Percentiles rank a stretch among this genome's conserved stretches.
These are phyloP conservation scores for Spathaspora hagerdaliae DNA, from an alignment of 805 yeast genomes.

Conservation along the genomic window DNA sequence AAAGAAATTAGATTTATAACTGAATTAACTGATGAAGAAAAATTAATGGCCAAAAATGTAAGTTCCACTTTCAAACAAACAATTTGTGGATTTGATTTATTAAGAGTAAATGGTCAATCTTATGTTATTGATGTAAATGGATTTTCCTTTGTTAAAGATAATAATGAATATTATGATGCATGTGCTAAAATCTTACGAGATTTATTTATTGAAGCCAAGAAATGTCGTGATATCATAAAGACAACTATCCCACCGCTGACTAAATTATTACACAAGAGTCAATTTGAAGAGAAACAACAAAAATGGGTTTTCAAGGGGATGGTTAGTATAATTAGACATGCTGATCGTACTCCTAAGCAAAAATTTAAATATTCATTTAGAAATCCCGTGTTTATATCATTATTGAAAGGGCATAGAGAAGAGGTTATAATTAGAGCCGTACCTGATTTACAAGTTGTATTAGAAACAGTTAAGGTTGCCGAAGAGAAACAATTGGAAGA, in stretches of 20 bases:
- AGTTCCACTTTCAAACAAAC: slow-evolving; percentile 80
- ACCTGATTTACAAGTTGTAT: slow-evolving; percentile 77
- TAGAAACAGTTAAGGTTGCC: slow-evolving; percentile 81
- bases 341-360: slow-evolving; percentile 98
- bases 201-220: slow-evolving; percentile 57
- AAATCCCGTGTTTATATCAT: slow-evolving; percentile 77
- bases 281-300: slow-evolving; percentile 62
- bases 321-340: slow-evolving; percentile 91
- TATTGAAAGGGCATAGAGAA: slow-evolving; percentile 90
- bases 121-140: slow-evolving; percentile 98
- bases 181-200: slow-evolving; percentile 75
- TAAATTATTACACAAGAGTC: slow-evolving; percentile 27
- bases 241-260: slow-evolving; percentile 31
- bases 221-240: slow-evolving; percentile 36
- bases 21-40: slow-evolving; percentile 69
- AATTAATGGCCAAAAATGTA: slow-evolving; percentile 73
- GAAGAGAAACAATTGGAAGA: slow-evolving; percentile 79
- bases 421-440: slow-evolving; percentile 93
- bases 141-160: slow-evolving; percentile 95
- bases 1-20: slow-evolving; percentile 93
- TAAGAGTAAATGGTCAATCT: slow-evolving; percentile 83
- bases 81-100: slow-evolving; percentile 93
- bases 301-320: slow-evolving; percentile 96
- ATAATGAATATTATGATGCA: slow-evolving; percentile 75
- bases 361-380: slow-evolving; percentile 93